phyloP scores from a whole-genome alignment of 78 protist species.

The Dictyostelium brefeldianum region DNA sequence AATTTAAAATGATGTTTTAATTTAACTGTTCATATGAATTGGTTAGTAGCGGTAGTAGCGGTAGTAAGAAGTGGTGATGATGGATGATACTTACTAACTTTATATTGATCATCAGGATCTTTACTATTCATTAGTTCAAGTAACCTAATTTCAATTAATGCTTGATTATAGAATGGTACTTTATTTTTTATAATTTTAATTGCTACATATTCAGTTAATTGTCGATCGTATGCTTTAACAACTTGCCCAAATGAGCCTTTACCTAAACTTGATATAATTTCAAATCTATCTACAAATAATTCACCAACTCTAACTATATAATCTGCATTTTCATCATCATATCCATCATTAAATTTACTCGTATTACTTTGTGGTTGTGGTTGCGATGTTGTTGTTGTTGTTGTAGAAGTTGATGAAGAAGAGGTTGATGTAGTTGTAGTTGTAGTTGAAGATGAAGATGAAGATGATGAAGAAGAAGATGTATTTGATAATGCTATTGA shows the following conservation, averaged over 20 bases:
- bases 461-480: not conserved
- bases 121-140: constrained; percentile 80
- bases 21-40: constrained; percentile 36
- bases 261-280: constrained; percentile 81
- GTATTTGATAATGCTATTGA: not conserved
- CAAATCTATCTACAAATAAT: constrained; percentile 79
- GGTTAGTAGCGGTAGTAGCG: not conserved
- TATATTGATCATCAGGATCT: constrained; percentile 79
- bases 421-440: not conserved
- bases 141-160: constrained; percentile 87
- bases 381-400: not conserved
- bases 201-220: constrained; percentile 86
- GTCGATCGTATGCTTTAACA: constrained; percentile 87
- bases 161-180: constrained; percentile 91
- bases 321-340: constrained; percentile 83
- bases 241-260: constrained; percentile 97
- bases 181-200: constrained; percentile 95
- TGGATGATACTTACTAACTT: constrained; percentile 28
- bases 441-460: not conserved
- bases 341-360: constrained; percentile 39
- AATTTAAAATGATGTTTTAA: constrained; percentile 75
- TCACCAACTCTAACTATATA: constrained; percentile 70
- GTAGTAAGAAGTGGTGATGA: not conserved
- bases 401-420: not conserved
- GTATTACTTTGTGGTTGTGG: not conserved